Evolutionary conservation across 2,329 filamentous ascomycete species (phyloP).

Genomic region (Aspergillus sp.): DNA sequence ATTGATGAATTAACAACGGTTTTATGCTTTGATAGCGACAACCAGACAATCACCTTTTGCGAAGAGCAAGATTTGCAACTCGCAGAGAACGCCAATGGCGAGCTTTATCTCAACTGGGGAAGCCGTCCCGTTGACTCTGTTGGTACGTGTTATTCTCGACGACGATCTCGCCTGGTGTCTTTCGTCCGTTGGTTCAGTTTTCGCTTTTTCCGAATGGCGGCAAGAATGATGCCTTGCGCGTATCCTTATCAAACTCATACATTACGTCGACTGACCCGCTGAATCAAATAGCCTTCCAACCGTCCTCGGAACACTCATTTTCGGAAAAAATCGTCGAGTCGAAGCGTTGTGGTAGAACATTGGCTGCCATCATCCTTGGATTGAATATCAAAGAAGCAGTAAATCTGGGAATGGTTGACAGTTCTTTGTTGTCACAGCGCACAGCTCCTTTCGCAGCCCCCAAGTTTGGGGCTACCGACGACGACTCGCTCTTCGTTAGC

Average conservation of each 20-base stretch:
- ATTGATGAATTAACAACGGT: constrained; percentile 47
- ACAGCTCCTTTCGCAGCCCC: constrained; percentile 16
- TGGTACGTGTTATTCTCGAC: constrained; percentile 29
- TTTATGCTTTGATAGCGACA: constrained; percentile 53
- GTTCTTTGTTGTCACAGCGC: constrained; percentile 27
- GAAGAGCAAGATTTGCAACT: constrained; percentile 51
- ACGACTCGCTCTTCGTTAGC: constrained; percentile 35
- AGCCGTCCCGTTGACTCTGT: constrained; percentile 44
- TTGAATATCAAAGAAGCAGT: constrained; percentile 50
- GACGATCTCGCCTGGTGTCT: constrained; percentile 12
- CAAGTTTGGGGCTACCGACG: constrained; percentile 22
- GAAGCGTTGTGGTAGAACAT: constrained; percentile 52
- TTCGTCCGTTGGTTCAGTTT: constrained; percentile 3
- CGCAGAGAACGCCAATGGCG: constrained; percentile 40
- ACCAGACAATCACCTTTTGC: constrained; percentile 52
- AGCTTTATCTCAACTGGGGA: constrained; percentile 49
- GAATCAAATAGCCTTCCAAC: constrained; percentile 31
- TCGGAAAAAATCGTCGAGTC: constrained; percentile 53
- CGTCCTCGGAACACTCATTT: constrained; percentile 48
- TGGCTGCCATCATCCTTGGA: constrained; percentile 56
- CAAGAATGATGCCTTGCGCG: background rate
- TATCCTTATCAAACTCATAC: constrained; percentile 4
- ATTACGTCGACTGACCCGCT: constrained; percentile 12
- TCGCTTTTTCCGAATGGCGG: background rate
- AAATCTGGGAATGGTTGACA: constrained; percentile 46